Conservation (phyloP, 345 rosid genomes). For the Raphanus sativus region DNA sequence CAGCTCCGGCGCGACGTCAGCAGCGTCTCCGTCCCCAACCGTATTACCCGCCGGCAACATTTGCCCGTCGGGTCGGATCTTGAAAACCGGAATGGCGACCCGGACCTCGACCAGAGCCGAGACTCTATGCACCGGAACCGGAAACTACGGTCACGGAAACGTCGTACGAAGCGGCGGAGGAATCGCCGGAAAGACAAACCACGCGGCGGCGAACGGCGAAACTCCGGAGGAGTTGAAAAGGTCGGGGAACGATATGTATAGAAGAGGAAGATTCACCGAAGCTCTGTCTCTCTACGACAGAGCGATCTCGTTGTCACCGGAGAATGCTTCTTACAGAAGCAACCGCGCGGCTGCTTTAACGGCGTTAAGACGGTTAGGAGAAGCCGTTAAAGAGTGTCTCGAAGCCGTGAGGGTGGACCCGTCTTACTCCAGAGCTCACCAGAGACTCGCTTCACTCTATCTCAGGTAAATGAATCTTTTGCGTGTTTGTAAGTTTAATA, state of each 20-base stretch:
- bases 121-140: conserved; percentile 69
- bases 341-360: conserved; percentile 91
- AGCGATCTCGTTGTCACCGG: conserved; percentile 75
- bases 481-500: not conserved
- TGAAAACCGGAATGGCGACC: conserved; percentile 52
- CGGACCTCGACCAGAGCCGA: conserved; percentile 56
- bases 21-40: conserved; percentile 42
- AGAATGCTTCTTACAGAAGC: conserved; percentile 68
- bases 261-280: conserved; percentile 65
- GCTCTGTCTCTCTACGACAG: conserved; percentile 72
- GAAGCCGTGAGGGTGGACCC: conserved; percentile 83
- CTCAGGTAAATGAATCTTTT: conserved; percentile 47
- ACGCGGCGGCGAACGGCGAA: conserved; percentile 49
- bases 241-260: conserved; percentile 77
- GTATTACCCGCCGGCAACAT: conserved; percentile 80
- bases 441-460: conserved; percentile 73
- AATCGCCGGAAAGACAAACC: not conserved
- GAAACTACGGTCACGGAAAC: conserved; percentile 91
- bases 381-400: conserved; percentile 83
- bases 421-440: conserved; percentile 71
- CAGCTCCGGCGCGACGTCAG: conserved; percentile 34
- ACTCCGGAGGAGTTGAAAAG: conserved; percentile 79
- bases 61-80: conserved; percentile 88
- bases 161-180: conserved; percentile 55
- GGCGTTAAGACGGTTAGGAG: conserved; percentile 61